Evolutionary conservation across 2,329 filamentous ascomycete genomes (phyloP).

Genomic region (Colletotrichum sp.): DNA sequence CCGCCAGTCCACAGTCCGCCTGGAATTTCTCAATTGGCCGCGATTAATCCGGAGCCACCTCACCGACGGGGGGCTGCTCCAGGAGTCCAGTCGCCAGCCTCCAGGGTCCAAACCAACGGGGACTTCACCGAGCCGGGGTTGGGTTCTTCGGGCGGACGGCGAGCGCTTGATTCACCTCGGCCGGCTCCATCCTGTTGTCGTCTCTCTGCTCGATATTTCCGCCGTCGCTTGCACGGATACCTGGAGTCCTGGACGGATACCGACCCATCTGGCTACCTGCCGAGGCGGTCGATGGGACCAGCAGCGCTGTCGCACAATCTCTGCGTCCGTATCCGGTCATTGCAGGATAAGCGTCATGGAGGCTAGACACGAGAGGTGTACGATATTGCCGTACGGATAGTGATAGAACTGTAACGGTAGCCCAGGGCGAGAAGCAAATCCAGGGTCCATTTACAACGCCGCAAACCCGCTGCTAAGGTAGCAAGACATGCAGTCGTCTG

Average conservation of each 20-base stretch:
- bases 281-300: background rate
- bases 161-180: background rate
- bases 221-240: background rate
- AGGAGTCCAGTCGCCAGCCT: background rate
- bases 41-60: constrained; percentile 8
- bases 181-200: background rate
- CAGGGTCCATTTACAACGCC: constrained; percentile 17
- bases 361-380: background rate
- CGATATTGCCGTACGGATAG: background rate
- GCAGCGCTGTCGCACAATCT: background rate
- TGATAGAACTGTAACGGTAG: background rate
- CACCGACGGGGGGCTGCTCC: background rate
- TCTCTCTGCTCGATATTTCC: background rate
- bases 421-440: background rate
- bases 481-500: background rate
- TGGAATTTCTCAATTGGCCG: constrained; percentile 3
- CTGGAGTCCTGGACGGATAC: background rate
- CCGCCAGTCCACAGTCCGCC: background rate
- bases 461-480: constrained; percentile 3
- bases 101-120: background rate
- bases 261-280: background rate
- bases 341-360: background rate
- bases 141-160: background rate
- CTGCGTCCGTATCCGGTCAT: background rate
- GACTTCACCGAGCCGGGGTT: background rate